Evolutionary conservation across 805 yeast species (phyloP), one percentile per base, ranked within the genome.

Genomic region (Kodamaea hsintzibuensis): DNA sequence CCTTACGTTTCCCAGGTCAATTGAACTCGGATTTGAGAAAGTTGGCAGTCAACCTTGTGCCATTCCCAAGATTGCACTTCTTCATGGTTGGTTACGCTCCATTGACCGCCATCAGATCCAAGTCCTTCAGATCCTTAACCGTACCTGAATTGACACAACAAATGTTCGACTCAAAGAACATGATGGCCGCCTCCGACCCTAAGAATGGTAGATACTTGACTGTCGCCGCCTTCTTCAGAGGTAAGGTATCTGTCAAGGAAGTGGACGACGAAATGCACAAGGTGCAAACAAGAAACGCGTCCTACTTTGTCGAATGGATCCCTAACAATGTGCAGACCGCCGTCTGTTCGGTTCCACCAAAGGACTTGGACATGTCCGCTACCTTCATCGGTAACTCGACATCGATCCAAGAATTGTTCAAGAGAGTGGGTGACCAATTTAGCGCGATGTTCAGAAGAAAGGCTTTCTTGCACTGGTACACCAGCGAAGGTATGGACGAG

Each of bases 51-150:
- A 91, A 91, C 76, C 80, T 91, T 74, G 96, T 91, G 56, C 97
- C 97, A 51, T 91, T 91, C 85, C 96, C 96, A 70, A 85, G 97
- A 74, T 83, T 91, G 68, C 97, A 91, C 76, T 91, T 91, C 80
- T 91, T 91, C 74, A 91, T 90, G 86, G 96, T 90, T 55, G 96
- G 97, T 57, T 91, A 89, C 71, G 97, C 97, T 39, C 97, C 97
- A 59, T 81, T 91, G 68, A 86, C 95, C 47, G 83, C 96, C 7
- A 78, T 85, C 61, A 88, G 88, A 53, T 82, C 96, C 17, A 85
- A 87, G 68, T 84, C 90, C 12, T 91, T 91, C 79, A 84, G 93
- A 74, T 83, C 91, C 35, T 80, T 89, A 65, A 83, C 91, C 43
- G 97, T 91, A 48, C 93, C 95, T 40, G 97, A 91, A 75, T 83